Evolutionary conservation across 2,329 filamentous ascomycete species (phyloP).

Genomic region (Penicillium sp.): DNA sequence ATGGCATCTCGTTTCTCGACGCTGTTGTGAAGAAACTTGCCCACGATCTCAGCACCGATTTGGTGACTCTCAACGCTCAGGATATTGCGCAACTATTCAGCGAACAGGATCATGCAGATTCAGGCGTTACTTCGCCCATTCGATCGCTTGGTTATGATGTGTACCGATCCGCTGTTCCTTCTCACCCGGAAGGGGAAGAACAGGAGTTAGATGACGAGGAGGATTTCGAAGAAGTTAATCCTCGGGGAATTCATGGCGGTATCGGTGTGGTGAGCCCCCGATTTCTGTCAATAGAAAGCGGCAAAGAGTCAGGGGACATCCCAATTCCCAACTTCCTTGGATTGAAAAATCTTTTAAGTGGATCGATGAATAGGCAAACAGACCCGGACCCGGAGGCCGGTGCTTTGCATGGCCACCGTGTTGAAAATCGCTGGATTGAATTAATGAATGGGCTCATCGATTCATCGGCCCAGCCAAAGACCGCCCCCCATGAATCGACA

Average conservation of each 20-base stretch:
- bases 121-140: conserved; percentile 36
- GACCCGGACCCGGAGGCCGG: conserved; percentile 22
- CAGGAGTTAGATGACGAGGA: conserved; percentile 52
- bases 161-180: conserved; percentile 40
- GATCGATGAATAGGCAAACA: conserved; percentile 30
- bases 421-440: conserved; percentile 36
- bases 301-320: conserved; percentile 34
- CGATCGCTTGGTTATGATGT: conserved; percentile 58
- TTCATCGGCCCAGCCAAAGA: conserved; percentile 17
- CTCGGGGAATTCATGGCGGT: conserved; percentile 23
- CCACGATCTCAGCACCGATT: conserved; percentile 52
- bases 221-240: conserved; percentile 27
- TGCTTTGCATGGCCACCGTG: conserved; percentile 23
- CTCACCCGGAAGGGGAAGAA: conserved; percentile 44
- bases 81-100: conserved; percentile 49
- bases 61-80: conserved; percentile 48
- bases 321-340: conserved; percentile 34
- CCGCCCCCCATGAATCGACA: conserved; percentile 7
- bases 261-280: conserved; percentile 21
- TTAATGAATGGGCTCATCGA: conserved; percentile 40
- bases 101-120: conserved; percentile 44
- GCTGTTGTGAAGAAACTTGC: conserved; percentile 66
- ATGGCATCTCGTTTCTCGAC: conserved; percentile 58
- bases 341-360: conserved; percentile 34
- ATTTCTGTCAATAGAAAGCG: conserved; percentile 39